A percentile compares a stretch with the other conserved stretches of the same genome.
Evolutionary conservation across 2,329 filamentous ascomycete species (phyloP).

Genomic region (Diaporthe sp.): DNA sequence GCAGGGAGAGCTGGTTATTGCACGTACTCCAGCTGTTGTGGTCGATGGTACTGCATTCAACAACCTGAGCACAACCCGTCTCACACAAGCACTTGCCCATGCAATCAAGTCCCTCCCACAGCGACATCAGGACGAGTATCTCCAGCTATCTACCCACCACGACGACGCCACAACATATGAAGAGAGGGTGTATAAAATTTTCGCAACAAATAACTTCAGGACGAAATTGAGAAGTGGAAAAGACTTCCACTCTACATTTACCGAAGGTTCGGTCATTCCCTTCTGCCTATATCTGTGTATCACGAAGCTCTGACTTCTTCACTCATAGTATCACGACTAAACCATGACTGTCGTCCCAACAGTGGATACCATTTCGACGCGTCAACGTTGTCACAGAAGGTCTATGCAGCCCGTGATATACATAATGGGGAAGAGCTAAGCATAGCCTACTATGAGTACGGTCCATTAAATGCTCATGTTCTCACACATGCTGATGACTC

Average conservation of each 20-base stretch:
- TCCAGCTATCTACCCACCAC: constrained; percentile 26
- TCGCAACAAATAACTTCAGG: constrained; percentile 26
- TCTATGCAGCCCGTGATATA: constrained; percentile 27
- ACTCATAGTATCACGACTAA: constrained; percentile 21
- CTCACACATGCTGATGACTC: not conserved
- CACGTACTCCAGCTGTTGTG: constrained; percentile 30
- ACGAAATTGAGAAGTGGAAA: not conserved
- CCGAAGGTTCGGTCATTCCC: not conserved
- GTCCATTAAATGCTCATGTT: not conserved
- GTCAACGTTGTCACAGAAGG: constrained; percentile 15
- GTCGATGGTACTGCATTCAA: constrained; percentile 8
- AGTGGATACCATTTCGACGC: constrained; percentile 26
- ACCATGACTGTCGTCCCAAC: constrained; percentile 29
- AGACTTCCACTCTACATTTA: constrained; percentile 31
- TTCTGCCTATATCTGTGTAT: no score
- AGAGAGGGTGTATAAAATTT: constrained; percentile 20
- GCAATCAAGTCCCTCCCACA: constrained; percentile 20
- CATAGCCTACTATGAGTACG: constrained; percentile 26
- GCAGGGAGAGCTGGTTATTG: constrained; percentile 22
- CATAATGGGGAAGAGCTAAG: constrained; percentile 2
- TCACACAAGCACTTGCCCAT: constrained; percentile 6
- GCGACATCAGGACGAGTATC: constrained; percentile 13
- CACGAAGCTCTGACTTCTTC: not conserved
- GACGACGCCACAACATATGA: constrained; percentile 6
- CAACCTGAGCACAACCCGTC: not conserved